Evolutionary conservation across 1,284 basidiomycete species (phyloP), one percentile per base, ranked within the genome.

Genomic region (Malassezia restricta): DNA sequence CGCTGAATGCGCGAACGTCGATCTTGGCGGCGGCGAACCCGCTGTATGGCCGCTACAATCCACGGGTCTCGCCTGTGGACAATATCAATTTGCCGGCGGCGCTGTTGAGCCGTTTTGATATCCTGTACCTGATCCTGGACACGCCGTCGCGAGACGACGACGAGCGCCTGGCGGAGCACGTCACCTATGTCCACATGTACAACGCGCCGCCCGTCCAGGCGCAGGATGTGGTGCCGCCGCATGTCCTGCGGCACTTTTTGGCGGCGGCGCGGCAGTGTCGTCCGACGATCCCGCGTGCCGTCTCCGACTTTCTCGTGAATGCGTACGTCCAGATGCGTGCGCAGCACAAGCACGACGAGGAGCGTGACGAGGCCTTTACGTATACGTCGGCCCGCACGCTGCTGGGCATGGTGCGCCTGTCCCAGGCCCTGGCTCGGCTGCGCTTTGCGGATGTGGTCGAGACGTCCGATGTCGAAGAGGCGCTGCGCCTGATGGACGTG

Each of bases 31-130:
- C 94, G 7, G 94, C 94, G 40, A 99, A 99, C 75, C 94, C 94
- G 39, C 79, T 98, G 0, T 98, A 94, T 68, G 94, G 94, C 12
- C 84, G 94, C 17, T 99, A 99, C 79, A 99, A 99, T 75, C 83
- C 89, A 14, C 92, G 92, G 73, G 81, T 95, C 14, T 94, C 89
- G 4, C 94, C 94, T 0, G 91, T 96, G 3, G 94, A 99, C 74
- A 99, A 99, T 74, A 98, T 99, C 80, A 99, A 99, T 74, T 79
- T 99, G 43, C 94, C 94, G 9, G 94, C 94, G 0, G 94, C 94
- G 1, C 78, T 99, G 31, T 76, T 99, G 40, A 94, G 89, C 24
- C 83, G 94, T 75, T 99, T 98, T 75, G 94, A 98, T 71, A 79
- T 99, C 47, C 78, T 98, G 57, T 99, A 96, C 79, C 79, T 98